Percentiles rank a stretch among this genome's conserved stretches.
Conservation (phyloP, 2,329 filamentous ascomycete species). For the Cercospora sp. region DNA sequence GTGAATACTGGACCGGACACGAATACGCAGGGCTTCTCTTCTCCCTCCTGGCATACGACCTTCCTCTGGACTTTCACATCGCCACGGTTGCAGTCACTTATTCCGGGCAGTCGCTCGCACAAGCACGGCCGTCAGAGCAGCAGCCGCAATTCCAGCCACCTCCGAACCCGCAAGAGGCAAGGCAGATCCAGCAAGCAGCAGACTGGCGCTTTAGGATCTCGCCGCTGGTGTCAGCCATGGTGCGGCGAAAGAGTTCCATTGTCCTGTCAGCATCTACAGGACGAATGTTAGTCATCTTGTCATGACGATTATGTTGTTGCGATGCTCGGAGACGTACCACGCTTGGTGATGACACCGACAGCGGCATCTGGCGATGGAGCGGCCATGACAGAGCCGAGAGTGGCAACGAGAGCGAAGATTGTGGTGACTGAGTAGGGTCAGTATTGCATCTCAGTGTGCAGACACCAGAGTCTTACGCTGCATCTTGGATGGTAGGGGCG, state of each 20-base stretch:
- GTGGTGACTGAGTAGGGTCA: too few relatives aligned
- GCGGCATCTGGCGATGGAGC: too few relatives aligned
- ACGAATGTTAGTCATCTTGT: not conserved
- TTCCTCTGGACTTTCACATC: not conserved
- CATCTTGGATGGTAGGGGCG: too few relatives aligned
- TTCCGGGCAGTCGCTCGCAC: slow-evolving; percentile 2
- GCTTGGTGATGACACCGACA: too few relatives aligned
- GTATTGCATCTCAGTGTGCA: too few relatives aligned
- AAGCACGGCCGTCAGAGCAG: slow-evolving; percentile 15
- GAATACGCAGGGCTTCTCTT: not conserved
- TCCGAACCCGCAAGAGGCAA: slow-evolving; percentile 10
- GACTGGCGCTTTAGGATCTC: slow-evolving; percentile 9
- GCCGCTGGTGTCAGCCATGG: not conserved
- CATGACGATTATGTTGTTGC: not conserved
- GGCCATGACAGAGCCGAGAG: too few relatives aligned
- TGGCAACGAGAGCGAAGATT: too few relatives aligned
- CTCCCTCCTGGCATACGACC: not conserved
- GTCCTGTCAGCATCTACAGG: not conserved
- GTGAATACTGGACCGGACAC: not conserved
- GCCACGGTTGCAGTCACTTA: not conserved
- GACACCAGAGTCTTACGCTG: too few relatives aligned
- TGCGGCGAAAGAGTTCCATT: not conserved
- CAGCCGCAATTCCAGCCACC: slow-evolving; percentile 4
- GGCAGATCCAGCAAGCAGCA: slow-evolving; percentile 10
- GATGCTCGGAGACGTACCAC: too few relatives aligned